phyloP scores from a whole-genome alignment of 2,329 filamentous ascomycete genomes.

The Colletotrichum cordylinicola region DNA sequence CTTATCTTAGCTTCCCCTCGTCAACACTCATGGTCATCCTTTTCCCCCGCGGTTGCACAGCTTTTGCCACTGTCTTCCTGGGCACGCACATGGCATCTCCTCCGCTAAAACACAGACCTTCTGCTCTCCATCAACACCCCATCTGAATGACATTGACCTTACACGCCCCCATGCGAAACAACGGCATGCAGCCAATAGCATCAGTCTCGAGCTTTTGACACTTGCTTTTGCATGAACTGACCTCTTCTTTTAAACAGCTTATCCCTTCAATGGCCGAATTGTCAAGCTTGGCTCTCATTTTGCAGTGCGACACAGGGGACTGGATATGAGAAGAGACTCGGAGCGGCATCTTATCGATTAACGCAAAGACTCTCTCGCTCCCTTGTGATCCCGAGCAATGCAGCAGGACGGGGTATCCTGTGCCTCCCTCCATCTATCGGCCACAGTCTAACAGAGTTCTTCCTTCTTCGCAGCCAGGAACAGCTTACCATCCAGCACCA shows the following conservation, averaged over 20 bases:
- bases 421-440: constrained; percentile 8
- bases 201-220: constrained; percentile 3
- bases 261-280: constrained; percentile 2
- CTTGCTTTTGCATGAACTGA: constrained; percentile 17
- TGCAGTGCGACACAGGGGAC: background rate
- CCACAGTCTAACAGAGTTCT: constrained; percentile 7
- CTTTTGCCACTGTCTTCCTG: constrained; percentile 17
- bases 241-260: background rate
- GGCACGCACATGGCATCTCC: constrained; percentile 16
- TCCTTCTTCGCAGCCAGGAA: background rate
- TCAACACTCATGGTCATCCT: background rate
- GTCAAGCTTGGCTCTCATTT: background rate
- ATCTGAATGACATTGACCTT: constrained; percentile 1
- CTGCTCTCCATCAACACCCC: constrained; percentile 3
- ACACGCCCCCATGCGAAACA: constrained; percentile 20
- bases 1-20: background rate
- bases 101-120: constrained; percentile 17
- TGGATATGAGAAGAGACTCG: background rate
- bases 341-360: constrained; percentile 22
- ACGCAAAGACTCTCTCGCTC: constrained; percentile 6
- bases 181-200: constrained; percentile 6
- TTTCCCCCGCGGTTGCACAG: constrained; percentile 7
- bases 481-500: background rate
- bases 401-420: constrained; percentile 15
- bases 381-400: constrained; percentile 14